Percentiles rank a stretch among this genome's conserved stretches.
Evolutionary conservation across 495 filamentous ascomycete genomes (phyloP).

Genomic region (Aspergillus indologenus): DNA sequence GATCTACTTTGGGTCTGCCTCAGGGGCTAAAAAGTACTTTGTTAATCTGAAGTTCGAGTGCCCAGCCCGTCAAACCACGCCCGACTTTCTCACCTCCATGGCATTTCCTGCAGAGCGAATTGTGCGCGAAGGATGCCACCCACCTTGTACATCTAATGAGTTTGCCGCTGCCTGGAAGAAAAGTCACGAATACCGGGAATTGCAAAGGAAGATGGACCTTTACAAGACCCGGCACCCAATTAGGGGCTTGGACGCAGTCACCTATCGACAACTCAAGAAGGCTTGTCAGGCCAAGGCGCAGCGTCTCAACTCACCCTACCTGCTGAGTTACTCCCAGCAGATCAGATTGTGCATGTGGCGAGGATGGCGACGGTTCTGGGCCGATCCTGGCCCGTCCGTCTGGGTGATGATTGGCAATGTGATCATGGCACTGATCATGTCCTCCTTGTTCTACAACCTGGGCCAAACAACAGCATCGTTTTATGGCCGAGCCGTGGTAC

Average conservation of each 20-base stretch:
- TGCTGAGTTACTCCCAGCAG: constrained; percentile 27
- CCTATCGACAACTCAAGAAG: constrained; percentile 14
- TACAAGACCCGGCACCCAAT: not conserved
- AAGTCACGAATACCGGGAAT: not conserved
- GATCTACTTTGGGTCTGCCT: constrained; percentile 74
- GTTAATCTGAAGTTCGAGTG: constrained; percentile 75
- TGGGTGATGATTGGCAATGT: no score
- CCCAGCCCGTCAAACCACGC: constrained; percentile 78
- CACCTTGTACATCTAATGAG: constrained; percentile 10
- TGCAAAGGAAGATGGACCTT: not conserved
- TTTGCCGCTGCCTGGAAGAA: constrained; percentile 7
- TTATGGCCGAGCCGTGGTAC: constrained; percentile 66
- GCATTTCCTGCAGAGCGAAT: constrained; percentile 81
- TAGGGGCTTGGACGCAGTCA: not conserved
- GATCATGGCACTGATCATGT: no score
- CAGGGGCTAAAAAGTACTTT: constrained; percentile 72
- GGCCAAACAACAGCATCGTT: constrained; percentile 55
- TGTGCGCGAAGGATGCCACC: constrained; percentile 61
- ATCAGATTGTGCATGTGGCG: no score
- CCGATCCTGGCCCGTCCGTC: no score
- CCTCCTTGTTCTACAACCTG: no score
- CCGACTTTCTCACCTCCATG: constrained; percentile 81
- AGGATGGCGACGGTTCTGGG: no score
- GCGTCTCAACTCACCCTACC: constrained; percentile 36
- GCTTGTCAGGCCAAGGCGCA: constrained; percentile 31